Evolutionary conservation across 257 asterid genomes (phyloP).

Genomic region (Dorcoceras hygrometricum): DNA sequence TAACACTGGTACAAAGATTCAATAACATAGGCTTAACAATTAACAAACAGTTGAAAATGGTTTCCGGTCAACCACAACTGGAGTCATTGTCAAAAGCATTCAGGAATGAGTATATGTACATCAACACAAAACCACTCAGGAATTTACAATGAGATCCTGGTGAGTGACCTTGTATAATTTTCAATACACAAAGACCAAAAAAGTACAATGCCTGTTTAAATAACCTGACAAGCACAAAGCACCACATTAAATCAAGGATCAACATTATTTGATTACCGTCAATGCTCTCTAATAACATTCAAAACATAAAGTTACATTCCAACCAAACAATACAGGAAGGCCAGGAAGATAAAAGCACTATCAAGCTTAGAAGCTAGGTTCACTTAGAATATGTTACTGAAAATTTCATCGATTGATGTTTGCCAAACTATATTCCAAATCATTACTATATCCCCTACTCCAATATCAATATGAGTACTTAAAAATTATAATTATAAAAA

Average conservation of each 20-base stretch:
- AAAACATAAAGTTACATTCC: constrained; percentile 11
- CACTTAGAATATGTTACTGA: not conserved
- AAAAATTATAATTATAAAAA: too few relatives aligned
- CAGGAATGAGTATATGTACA: not conserved
- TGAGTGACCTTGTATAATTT: not conserved
- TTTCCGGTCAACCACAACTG: not conserved
- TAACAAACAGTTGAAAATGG: not conserved
- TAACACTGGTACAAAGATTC: not conserved
- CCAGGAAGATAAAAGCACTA: not conserved
- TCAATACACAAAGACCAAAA: not conserved
- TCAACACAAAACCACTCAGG: not conserved
- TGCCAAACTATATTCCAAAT: too few relatives aligned
- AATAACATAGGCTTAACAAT: constrained; percentile 9
- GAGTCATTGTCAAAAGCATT: not conserved
- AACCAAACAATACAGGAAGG: not conserved
- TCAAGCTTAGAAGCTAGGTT: constrained; percentile 1
- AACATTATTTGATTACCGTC: not conserved
- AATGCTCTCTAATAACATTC: not conserved
- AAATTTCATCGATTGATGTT: constrained; percentile 8
- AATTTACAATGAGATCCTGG: not conserved
- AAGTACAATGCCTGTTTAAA: not conserved
- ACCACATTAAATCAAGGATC: not conserved
- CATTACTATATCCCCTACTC: too few relatives aligned
- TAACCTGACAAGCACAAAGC: not conserved
- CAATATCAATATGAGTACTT: too few relatives aligned